These are phyloP conservation scores for Helotiales sp. DNA, from an alignment of 2,329 filamentous ascomycete genomes.

Conservation along the genomic window DNA sequence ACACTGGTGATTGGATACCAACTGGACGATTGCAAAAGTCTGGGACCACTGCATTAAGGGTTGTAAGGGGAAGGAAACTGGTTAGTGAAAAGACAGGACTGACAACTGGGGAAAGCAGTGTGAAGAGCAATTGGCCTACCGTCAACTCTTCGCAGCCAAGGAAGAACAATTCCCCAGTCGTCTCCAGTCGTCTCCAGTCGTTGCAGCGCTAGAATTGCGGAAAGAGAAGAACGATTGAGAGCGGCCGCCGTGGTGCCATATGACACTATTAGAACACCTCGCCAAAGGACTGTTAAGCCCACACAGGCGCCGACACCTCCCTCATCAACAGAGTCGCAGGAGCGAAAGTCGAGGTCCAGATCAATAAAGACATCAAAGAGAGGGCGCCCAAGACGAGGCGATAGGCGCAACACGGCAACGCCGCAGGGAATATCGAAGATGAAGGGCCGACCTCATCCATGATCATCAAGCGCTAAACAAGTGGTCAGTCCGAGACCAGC, in stretches of 20 bases:
- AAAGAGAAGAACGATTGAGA: constrained; percentile 2
- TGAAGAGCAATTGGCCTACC: constrained; percentile 1
- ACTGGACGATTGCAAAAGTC: neutral
- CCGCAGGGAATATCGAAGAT: constrained; percentile 1
- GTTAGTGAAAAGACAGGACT: constrained; percentile 1
- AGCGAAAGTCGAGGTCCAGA: constrained; percentile 1
- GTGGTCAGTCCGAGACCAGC: constrained; percentile 1
- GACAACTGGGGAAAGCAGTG: constrained; percentile 1
- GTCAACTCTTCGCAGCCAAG: neutral
- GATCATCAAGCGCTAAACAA: constrained; percentile 1
- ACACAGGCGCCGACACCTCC: constrained; percentile 5
- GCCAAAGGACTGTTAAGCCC: constrained; percentile 1
- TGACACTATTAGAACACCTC: neutral
- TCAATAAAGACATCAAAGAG: constrained; percentile 1
- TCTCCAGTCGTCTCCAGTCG: neutral
- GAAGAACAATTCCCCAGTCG: neutral
- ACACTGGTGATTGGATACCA: neutral
- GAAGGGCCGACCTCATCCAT: neutral
- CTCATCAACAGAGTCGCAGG: neutral
- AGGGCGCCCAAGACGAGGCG: constrained; percentile 1
- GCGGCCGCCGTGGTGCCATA: neutral
- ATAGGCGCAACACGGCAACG: neutral
- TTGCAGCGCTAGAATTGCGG: constrained; percentile 2
- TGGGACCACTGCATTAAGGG: neutral
- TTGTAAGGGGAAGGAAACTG: neutral